Conservation (phyloP, 2,329 filamentous ascomycete species). For the Myriosclerotinia curreyana region DNA sequence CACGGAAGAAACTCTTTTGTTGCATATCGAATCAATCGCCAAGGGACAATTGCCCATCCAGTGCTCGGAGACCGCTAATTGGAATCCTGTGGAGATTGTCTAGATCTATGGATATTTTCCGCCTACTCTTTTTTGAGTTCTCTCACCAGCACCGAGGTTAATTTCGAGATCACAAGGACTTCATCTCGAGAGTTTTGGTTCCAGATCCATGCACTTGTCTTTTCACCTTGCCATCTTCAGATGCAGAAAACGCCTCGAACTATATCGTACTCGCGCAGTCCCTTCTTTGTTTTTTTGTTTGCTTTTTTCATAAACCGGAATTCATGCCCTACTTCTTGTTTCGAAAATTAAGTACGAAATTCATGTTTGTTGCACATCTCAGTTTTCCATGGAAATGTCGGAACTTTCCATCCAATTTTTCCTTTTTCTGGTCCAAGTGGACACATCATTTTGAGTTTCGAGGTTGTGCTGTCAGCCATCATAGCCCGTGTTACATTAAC, state of each 20-base stretch:
- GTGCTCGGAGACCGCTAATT: background rate
- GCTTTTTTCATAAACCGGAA: background rate
- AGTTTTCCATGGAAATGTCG: background rate
- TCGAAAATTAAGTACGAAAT: background rate
- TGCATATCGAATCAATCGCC: background rate
- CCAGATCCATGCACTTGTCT: background rate
- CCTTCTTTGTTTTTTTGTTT: background rate
- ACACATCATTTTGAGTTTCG: constrained; percentile 5
- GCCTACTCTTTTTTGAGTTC: background rate
- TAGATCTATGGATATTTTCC: background rate
- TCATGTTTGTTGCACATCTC: constrained; percentile 5
- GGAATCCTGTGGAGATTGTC: background rate
- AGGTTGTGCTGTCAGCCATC: background rate
- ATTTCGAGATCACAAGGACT: background rate
- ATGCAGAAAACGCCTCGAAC: background rate
- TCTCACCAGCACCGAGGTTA: too few relatives aligned
- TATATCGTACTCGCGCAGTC: background rate
- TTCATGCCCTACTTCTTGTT: background rate
- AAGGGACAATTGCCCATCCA: background rate
- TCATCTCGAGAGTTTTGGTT: background rate
- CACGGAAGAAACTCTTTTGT: background rate
- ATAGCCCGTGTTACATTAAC: constrained; percentile 10
- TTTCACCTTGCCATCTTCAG: background rate
- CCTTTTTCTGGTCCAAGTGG: background rate
- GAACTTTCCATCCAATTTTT: background rate